A percentile compares a stretch with the other conserved stretches of the same genome.
phyloP scores from a whole-genome alignment of 495 filamentous ascomycete species.

The Xanthoparmelia taractica region DNA sequence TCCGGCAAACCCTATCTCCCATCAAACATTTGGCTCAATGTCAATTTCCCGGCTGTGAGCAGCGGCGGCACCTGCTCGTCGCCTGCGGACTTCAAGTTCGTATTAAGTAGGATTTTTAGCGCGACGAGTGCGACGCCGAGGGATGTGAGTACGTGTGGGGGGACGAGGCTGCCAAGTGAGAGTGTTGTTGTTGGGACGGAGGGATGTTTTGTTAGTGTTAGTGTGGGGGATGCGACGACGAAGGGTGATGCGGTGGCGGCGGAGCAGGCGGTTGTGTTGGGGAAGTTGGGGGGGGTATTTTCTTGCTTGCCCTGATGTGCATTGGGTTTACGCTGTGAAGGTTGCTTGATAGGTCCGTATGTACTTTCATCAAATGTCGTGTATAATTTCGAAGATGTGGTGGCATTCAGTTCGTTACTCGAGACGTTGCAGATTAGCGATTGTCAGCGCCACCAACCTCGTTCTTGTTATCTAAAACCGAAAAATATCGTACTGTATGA shows the following conservation, averaged over 20 bases:
- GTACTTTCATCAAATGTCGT: too few relatives aligned
- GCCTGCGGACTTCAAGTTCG: conserved; percentile 48
- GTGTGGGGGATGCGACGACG: conserved; percentile 48
- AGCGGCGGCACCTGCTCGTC: conserved; percentile 38
- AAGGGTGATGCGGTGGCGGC: conserved; percentile 51
- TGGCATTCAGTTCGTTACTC: too few relatives aligned
- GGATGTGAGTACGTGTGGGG: conserved; percentile 52
- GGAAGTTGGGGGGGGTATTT: conserved; percentile 47
- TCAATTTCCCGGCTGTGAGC: conserved; percentile 52
- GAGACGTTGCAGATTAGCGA: too few relatives aligned
- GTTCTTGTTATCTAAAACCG: too few relatives aligned
- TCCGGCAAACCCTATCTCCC: conserved; percentile 56
- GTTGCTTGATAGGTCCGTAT: too few relatives aligned
- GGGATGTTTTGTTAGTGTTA: conserved; percentile 56
- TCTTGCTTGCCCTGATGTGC: conserved; percentile 32
- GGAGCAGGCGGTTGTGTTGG: conserved; percentile 48
- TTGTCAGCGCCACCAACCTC: too few relatives aligned
- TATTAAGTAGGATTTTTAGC: conserved; percentile 51
- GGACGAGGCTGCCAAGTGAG: conserved; percentile 50
- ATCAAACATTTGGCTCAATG: conserved; percentile 52
- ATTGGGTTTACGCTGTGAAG: background rate
- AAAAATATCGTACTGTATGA: too few relatives aligned
- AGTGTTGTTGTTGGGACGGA: conserved; percentile 37
- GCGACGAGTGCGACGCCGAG: conserved; percentile 41
- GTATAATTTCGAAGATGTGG: too few relatives aligned